Evolutionary conservation across 2,329 filamentous ascomycete species (phyloP), one percentile per base, ranked within the genome.

Genomic region (Cordyceps militaris): DNA sequence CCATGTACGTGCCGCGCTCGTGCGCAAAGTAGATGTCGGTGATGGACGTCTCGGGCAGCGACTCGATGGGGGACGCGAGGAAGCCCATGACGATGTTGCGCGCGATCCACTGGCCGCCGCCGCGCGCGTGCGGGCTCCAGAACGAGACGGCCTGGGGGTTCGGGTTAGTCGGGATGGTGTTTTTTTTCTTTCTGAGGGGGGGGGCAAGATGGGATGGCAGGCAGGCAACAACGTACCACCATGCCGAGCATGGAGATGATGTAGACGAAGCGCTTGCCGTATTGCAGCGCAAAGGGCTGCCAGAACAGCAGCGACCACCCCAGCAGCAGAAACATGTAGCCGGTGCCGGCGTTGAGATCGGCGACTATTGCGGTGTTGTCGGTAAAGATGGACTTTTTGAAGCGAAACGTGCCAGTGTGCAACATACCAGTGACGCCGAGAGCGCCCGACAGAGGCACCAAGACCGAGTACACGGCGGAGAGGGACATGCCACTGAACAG

Each of bases 281-380:
- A 78, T 46, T 74, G 71, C 13, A 77, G 64, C 0, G 76, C 74
- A 16, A 78, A 70, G 0, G 76, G 75, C 60, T 79, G 76, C 76
- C 76, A 79, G 57, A 79, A 73, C 7, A 79, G 62, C 24, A 74
- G 66, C 0, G 73, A 70, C 71, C 73, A 77, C 2, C 76, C 76
- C 1, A 75, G 62, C n/a, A 79, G 66, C 2, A 79, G 64, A 32
- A 74, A 76, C 72, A 74, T 73, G 58, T 70, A 72, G 0, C 73
- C 73, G 0, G 73, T 74, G 1, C 73, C 72, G 10, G 70, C 67
- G n/a, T 74, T 74, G 10, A 75, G 62, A 0, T 73, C 70, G 1
- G 61, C 60, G 11, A 73, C 61, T 59, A 8, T 23, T 34, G 23
- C n/a, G 2, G 3, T 34, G 19, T 32, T 10, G 56, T 52, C 28